Percentiles rank a stretch among this genome's conserved stretches.
phyloP scores from a whole-genome alignment of 176 grass and related monocot genomes.

The Triticum dicoccoides region DNA sequence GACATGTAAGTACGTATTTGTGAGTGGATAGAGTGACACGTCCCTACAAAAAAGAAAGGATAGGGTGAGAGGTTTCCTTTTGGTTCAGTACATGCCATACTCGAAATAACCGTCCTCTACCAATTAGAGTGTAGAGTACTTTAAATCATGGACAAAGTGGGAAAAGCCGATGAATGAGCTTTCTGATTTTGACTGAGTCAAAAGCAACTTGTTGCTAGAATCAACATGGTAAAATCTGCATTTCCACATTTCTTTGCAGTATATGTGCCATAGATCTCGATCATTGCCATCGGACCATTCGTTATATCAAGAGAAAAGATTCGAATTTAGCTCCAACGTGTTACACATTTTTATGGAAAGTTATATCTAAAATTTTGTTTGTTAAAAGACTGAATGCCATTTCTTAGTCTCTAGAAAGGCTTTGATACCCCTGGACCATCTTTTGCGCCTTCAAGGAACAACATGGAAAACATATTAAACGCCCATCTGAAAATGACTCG shows the following conservation, averaged over 20 bases:
- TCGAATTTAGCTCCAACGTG: background rate
- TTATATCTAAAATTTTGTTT: background rate
- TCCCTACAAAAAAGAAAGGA: no score
- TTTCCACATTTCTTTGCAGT: background rate
- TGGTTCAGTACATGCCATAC: no score
- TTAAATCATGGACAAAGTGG: no score
- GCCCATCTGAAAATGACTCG: background rate
- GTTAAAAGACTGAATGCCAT: background rate
- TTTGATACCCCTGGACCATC: background rate
- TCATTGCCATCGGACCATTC: background rate
- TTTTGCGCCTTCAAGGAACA: constrained; percentile 11
- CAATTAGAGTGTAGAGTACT: no score
- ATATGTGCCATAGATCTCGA: background rate
- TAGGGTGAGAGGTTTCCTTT: no score
- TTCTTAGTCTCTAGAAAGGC: background rate
- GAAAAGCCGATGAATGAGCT: no score
- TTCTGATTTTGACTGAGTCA: no score
- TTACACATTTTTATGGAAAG: background rate
- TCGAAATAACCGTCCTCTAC: no score
- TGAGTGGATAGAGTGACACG: background rate
- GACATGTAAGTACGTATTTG: background rate
- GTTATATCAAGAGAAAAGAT: no score
- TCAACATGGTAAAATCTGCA: no score
- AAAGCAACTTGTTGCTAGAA: no score
- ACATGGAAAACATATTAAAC: background rate